Conservation (phyloP, 1,284 basidiomycete species). For the Cryptococcus sp. region DNA sequence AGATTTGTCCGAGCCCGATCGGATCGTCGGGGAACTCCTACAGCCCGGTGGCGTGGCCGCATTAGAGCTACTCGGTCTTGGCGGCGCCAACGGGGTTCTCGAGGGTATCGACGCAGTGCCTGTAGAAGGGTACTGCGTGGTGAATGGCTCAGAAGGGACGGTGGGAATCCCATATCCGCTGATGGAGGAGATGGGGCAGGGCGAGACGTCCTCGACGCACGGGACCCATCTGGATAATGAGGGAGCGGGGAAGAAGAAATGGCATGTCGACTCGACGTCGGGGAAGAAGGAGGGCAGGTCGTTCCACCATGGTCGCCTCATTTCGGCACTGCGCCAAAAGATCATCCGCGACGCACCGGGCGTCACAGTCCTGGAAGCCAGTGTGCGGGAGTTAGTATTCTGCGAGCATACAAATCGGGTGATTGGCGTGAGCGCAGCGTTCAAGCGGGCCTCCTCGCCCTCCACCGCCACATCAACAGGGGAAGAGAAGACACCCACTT, state of each 20-base stretch:
- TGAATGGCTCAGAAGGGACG: conserved; percentile 56
- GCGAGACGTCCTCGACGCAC: conserved; percentile 3
- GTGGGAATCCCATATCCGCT: conserved; percentile 82
- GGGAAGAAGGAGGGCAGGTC: conserved; percentile 64
- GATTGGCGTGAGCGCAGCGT: conserved; percentile 65
- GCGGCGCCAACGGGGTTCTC: conserved; percentile 57
- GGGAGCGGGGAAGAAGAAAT: conserved; percentile 17
- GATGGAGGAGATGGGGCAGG: conserved; percentile 54
- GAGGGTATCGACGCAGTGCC: conserved; percentile 86
- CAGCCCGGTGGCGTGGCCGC: conserved; percentile 90
- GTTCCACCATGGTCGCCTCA: conserved; percentile 95
- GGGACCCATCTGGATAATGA: neutral
- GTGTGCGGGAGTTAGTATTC: conserved; percentile 72
- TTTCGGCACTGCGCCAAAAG: conserved; percentile 73
- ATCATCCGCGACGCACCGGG: conserved; percentile 56
- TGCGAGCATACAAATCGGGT: conserved; percentile 63
- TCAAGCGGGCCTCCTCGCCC: conserved; percentile 30
- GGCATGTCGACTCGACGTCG: conserved; percentile 36
- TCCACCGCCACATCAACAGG: conserved; percentile 12
- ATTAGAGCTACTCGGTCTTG: conserved; percentile 73
- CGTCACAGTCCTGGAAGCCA: conserved; percentile 73
- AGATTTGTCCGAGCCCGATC: conserved; percentile 87
- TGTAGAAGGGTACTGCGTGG: conserved; percentile 84
- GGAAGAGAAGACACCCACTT: conserved; percentile 1
- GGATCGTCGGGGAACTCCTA: conserved; percentile 95